A percentile compares a stretch with the other conserved stretches of the same genome.
These are phyloP conservation scores for Trichoderma gamsii DNA, from an alignment of 495 filamentous ascomycete species.

Conservation along the genomic window DNA sequence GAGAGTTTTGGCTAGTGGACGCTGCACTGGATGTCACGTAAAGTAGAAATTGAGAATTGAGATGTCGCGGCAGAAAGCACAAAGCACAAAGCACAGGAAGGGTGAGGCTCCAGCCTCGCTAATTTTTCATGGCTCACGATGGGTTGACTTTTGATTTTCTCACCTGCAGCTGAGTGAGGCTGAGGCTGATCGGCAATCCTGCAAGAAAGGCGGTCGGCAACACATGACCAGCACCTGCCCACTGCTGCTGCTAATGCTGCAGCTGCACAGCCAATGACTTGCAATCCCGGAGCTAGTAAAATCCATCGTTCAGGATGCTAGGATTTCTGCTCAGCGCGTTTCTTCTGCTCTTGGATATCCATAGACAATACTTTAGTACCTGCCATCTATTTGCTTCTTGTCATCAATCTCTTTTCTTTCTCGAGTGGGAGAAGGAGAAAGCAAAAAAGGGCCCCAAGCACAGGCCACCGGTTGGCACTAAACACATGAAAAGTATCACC, in stretches of 20 bases:
- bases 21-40: neutral
- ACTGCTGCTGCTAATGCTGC: too few species aligned
- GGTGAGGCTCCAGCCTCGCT: too few species aligned
- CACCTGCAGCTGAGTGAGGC: neutral
- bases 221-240: neutral
- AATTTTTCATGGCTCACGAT: too few species aligned
- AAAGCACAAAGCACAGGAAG: too few species aligned
- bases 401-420: too few species aligned
- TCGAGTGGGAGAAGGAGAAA: neutral
- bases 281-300: too few species aligned
- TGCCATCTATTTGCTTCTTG: too few species aligned
- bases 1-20: neutral
- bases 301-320: too few species aligned
- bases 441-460: neutral
- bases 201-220: neutral
- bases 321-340: too few species aligned
- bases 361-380: too few species aligned
- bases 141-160: neutral
- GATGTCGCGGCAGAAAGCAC: neutral
- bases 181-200: neutral
- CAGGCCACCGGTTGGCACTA: neutral
- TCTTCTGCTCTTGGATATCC: too few species aligned
- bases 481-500: neutral
- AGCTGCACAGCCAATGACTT: too few species aligned
- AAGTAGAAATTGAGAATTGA: neutral